Evolutionary conservation across 2,329 filamentous ascomycete genomes (phyloP).

Genomic region (Trichoderma sp.): DNA sequence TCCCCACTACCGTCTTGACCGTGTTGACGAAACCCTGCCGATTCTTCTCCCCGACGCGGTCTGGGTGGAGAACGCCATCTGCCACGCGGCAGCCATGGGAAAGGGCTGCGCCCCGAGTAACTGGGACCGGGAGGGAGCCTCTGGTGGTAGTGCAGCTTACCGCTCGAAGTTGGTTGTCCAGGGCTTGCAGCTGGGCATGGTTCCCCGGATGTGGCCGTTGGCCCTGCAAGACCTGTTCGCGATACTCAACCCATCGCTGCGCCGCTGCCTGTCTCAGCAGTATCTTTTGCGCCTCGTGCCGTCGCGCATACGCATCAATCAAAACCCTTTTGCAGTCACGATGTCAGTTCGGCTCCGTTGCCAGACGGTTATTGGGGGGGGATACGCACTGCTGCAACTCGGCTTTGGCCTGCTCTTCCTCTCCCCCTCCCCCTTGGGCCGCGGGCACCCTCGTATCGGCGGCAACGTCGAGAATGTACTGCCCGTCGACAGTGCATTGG

Average conservation of each 20-base stretch:
- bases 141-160: slow-evolving; percentile 45
- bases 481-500: slow-evolving; percentile 64
- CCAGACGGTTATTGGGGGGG: too few species aligned
- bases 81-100: not conserved
- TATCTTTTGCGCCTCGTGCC: slow-evolving; percentile 67
- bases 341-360: slow-evolving; percentile 11
- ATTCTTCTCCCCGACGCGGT: slow-evolving; percentile 9
- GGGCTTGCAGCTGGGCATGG: slow-evolving; percentile 53
- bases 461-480: slow-evolving; percentile 65
- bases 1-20: slow-evolving; percentile 4
- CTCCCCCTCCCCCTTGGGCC: slow-evolving; percentile 54
- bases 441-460: slow-evolving; percentile 63
- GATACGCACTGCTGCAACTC: slow-evolving; percentile 62
- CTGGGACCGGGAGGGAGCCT: not conserved
- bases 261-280: slow-evolving; percentile 63
- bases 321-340: slow-evolving; percentile 52
- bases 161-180: slow-evolving; percentile 58
- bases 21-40: not conserved
- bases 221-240: slow-evolving; percentile 57
- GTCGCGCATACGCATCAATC: slow-evolving; percentile 62
- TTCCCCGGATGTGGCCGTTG: slow-evolving; percentile 51
- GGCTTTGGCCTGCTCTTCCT: slow-evolving; percentile 62
- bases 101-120: slow-evolving; percentile 2
- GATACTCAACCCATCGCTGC: slow-evolving; percentile 60
- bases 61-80: slow-evolving; percentile 8